phyloP scores from a whole-genome alignment of 768 basidiomycete species.

The Rhodotorula taiwanensis region DNA sequence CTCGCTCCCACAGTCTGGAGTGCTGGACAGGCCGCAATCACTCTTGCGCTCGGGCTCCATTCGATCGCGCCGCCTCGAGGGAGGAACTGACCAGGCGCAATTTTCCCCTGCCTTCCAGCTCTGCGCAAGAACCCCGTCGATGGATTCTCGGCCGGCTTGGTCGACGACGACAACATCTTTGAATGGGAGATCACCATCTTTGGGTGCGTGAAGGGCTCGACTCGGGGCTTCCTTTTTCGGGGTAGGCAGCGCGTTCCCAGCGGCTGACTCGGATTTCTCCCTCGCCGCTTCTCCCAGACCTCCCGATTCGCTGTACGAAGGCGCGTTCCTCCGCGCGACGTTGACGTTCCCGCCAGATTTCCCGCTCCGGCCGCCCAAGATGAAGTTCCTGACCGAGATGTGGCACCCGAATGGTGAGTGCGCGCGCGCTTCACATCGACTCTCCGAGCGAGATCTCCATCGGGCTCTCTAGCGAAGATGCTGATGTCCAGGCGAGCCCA shows the following conservation, averaged over 20 bases:
- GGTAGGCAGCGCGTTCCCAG: too few species aligned
- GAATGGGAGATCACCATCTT: conserved; percentile 65
- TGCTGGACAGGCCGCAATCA: too few species aligned
- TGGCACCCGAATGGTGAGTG: conserved; percentile 51
- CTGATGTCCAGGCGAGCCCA: neutral
- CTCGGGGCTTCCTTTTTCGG: too few species aligned
- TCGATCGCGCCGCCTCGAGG: too few species aligned
- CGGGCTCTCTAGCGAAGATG: neutral
- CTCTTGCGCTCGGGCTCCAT: too few species aligned
- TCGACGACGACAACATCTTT: conserved; percentile 86
- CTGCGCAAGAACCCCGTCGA: conserved; percentile 89
- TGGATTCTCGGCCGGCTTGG: conserved; percentile 95
- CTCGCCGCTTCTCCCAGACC: conserved; percentile 56
- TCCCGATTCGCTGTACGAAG: conserved; percentile 89
- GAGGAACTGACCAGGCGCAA: too few species aligned
- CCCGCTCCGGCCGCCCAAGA: conserved; percentile 85
- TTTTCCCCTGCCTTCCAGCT: conserved; percentile 48
- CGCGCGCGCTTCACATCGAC: conserved; percentile 12
- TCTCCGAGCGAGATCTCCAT: too few species aligned
- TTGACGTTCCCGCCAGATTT: conserved; percentile 80
- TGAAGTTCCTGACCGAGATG: conserved; percentile 53
- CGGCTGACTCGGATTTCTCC: neutral
- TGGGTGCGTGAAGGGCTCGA: too few species aligned
- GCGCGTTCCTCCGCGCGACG: conserved; percentile 88
- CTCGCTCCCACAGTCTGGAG: too few species aligned